Percentiles rank a stretch among this genome's conserved stretches.
Conservation (phyloP, 176 grass and related monocot genomes). For the Calamus simplicifolius region DNA sequence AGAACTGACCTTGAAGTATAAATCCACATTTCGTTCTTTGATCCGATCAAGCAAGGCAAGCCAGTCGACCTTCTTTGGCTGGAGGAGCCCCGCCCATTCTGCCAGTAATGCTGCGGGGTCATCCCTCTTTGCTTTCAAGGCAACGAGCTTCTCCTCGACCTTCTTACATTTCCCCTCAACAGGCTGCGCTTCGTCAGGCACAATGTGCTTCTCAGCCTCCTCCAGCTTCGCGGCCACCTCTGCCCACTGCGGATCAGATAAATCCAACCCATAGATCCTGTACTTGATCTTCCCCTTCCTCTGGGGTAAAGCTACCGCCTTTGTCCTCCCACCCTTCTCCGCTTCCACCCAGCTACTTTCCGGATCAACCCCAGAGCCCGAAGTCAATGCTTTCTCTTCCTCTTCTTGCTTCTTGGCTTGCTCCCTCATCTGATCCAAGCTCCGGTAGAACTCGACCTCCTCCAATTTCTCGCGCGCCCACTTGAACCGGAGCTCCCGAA, state of each 20-base stretch:
- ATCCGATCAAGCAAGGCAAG: constrained; percentile 61
- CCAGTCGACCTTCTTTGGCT: constrained; percentile 68
- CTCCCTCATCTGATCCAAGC: constrained; percentile 44
- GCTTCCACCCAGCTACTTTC: neutral
- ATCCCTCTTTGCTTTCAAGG: constrained; percentile 33
- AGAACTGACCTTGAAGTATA: constrained; percentile 68
- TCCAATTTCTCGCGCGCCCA: constrained; percentile 89
- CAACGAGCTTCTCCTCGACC: constrained; percentile 52
- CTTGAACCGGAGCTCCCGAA: constrained; percentile 92
- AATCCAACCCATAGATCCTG: constrained; percentile 76
- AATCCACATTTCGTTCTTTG: constrained; percentile 48
- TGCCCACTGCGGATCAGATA: constrained; percentile 70
- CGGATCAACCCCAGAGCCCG: neutral
- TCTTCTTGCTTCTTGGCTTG: constrained; percentile 29
- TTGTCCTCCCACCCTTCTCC: constrained; percentile 13
- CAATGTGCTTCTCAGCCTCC: constrained; percentile 47
- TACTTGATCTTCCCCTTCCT: constrained; percentile 77
- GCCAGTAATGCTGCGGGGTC: constrained; percentile 41
- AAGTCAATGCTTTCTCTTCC: constrained; percentile 6
- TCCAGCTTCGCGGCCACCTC: constrained; percentile 60
- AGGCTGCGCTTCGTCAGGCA: constrained; percentile 48
- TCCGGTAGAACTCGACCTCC: constrained; percentile 74
- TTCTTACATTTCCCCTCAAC: constrained; percentile 63
- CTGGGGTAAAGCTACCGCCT: constrained; percentile 51
- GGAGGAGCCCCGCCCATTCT: constrained; percentile 69